Percentiles rank a stretch among this genome's conserved stretches.
Evolutionary conservation across 2,329 filamentous ascomycete genomes (phyloP).

Genomic region (Sporothrix brunneoviolacea): DNA sequence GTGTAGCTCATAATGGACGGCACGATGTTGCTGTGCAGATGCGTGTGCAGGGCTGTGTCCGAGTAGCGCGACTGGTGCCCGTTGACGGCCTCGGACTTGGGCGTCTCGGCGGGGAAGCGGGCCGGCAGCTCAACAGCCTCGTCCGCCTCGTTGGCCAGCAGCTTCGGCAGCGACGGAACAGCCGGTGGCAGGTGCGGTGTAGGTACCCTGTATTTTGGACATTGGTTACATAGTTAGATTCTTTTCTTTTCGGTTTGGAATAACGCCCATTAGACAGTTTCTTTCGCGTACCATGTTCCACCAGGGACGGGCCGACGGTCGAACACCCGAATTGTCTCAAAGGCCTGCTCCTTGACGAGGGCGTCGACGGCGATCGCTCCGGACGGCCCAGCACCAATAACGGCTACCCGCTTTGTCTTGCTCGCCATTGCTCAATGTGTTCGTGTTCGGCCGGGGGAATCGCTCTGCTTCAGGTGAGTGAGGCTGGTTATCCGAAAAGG

Average conservation of each 20-base stretch:
- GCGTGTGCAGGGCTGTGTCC: conserved; percentile 6
- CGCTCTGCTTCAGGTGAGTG: too few species aligned
- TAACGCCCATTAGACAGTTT: too few species aligned
- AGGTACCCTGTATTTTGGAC: too few species aligned
- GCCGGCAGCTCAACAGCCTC: too few species aligned
- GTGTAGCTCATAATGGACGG: conserved; percentile 52
- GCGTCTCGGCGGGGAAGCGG: too few species aligned
- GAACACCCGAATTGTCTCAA: conserved; percentile 35
- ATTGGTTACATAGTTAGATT: neutral
- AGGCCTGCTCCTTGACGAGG: conserved; percentile 32
- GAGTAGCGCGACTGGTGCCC: conserved; percentile 4
- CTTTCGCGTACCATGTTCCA: conserved; percentile 45
- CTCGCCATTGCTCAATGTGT: too few species aligned
- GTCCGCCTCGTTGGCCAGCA: too few species aligned
- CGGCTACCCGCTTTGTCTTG: conserved; percentile 27
- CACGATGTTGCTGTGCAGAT: conserved; percentile 54
- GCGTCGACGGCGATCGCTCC: conserved; percentile 23
- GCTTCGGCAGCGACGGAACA: too few species aligned
- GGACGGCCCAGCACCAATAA: conserved; percentile 37
- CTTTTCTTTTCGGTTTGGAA: too few species aligned
- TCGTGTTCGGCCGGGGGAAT: too few species aligned
- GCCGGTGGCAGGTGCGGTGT: too few species aligned
- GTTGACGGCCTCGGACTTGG: neutral
- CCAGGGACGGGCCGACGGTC: conserved; percentile 35
- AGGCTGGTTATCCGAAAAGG: too few species aligned